A percentile compares a stretch with the other conserved stretches of the same genome.
These are phyloP conservation scores for Pseudoturritis turrita DNA, from an alignment of 345 rosid genomes.

Conservation along the genomic window DNA sequence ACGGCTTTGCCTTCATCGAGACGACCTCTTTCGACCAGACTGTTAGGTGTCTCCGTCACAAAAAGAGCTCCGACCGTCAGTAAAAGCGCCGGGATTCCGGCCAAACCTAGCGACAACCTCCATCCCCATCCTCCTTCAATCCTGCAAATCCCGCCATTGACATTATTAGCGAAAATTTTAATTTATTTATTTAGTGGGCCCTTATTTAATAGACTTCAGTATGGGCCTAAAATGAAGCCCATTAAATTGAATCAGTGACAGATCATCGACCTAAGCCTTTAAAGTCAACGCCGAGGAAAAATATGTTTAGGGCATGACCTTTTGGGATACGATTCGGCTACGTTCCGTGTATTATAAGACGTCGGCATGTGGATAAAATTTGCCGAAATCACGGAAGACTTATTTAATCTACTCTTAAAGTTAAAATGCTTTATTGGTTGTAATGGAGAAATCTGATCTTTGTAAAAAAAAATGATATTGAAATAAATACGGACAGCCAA, in stretches of 20 bases:
- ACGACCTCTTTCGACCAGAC: constrained; percentile 84
- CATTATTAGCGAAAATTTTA: too few relatives aligned
- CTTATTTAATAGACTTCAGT: neutral
- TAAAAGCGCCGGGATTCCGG: constrained; percentile 82
- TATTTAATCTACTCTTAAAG: neutral
- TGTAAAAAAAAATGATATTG: neutral
- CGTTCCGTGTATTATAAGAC: neutral
- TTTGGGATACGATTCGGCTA: neutral
- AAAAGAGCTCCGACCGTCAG: constrained; percentile 73
- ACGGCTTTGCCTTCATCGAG: constrained; percentile 84
- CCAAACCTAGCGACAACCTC: constrained; percentile 85
- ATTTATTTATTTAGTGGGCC: neutral
- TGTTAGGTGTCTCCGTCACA: constrained; percentile 84
- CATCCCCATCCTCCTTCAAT: constrained; percentile 89
- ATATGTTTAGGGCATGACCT: neutral
- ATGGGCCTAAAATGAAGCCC: constrained; percentile 3
- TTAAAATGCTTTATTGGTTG: neutral
- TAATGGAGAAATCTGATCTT: neutral
- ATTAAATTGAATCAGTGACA: neutral
- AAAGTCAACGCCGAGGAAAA: constrained; percentile 9
- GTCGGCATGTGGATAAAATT: constrained; percentile 24
- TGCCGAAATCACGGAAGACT: constrained; percentile 18
- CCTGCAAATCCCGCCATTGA: constrained; percentile 33
- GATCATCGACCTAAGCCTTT: neutral
- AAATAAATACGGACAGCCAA: neutral